phyloP scores from a whole-genome alignment of 129 eudicot genomes.

The Rutidosis leptorrhynchoides region DNA sequence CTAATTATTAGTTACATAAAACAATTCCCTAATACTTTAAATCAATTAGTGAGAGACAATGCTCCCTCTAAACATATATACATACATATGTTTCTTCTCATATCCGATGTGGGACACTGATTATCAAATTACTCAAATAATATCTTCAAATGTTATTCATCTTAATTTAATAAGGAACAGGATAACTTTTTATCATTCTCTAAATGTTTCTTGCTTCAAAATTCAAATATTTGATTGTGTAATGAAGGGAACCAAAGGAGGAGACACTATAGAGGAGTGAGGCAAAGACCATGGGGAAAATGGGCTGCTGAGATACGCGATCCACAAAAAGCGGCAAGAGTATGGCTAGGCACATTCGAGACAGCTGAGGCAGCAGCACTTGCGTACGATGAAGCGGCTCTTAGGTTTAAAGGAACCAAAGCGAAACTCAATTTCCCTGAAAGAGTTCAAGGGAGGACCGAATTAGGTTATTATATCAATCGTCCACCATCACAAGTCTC shows the following conservation, averaged over 20 bases:
- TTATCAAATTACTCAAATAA: no score
- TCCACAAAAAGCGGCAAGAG: constrained; percentile 82
- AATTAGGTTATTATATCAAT: constrained; percentile 29
- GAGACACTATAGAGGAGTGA: constrained; percentile 80
- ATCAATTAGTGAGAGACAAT: no score
- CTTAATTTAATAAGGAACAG: no score
- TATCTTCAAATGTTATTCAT: no score
- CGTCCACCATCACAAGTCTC: constrained; percentile 20
- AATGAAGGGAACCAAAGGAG: constrained; percentile 32
- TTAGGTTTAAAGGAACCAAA: constrained; percentile 72
- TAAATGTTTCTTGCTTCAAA: background rate
- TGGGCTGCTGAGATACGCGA: constrained; percentile 91
- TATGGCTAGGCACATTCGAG: constrained; percentile 84
- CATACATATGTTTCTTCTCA: no score
- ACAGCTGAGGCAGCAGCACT: constrained; percentile 83
- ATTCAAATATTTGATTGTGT: no score
- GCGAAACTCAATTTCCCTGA: constrained; percentile 88
- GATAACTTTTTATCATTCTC: no score
- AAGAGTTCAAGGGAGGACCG: constrained; percentile 55
- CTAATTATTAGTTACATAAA: no score
- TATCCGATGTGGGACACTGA: no score
- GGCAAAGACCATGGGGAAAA: constrained; percentile 91
- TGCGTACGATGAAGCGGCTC: constrained; percentile 85
- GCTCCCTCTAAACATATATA: no score
- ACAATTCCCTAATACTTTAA: no score